Percentiles rank a stretch among this genome's conserved stretches.
phyloP scores from a whole-genome alignment of 2,329 filamentous ascomycete genomes.

The Sporothrix inflata region DNA sequence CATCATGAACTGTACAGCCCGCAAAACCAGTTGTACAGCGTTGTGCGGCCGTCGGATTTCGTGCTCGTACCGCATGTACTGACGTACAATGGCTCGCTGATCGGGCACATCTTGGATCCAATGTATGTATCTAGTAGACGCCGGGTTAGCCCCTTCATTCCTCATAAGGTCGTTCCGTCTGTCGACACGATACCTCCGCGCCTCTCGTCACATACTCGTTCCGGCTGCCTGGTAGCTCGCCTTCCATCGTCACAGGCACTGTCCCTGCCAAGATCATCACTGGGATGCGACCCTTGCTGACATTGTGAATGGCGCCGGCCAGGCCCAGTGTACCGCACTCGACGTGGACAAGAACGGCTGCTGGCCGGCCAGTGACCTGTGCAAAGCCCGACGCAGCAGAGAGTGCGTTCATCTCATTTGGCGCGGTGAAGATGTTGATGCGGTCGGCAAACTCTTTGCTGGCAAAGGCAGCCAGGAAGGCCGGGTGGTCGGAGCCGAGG shows the following conservation, averaged over 20 bases:
- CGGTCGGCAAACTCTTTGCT: not conserved
- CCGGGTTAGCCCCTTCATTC: not conserved
- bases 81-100: not conserved
- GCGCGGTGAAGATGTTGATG: slow-evolving; percentile 1
- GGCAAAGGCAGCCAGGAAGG: not conserved
- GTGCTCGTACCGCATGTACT: slow-evolving; percentile 8
- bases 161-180: too few relatives aligned
- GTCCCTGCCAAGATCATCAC: slow-evolving; percentile 12
- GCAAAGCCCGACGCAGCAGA: not conserved
- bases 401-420: slow-evolving; percentile 1
- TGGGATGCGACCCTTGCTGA: slow-evolving; percentile 1
- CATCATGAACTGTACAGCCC: slow-evolving; percentile 15
- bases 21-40: not conserved
- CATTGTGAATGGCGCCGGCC: slow-evolving; percentile 9
- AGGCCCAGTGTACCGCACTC: slow-evolving; percentile 4
- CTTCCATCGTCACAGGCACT: not conserved
- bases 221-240: not conserved
- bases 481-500: slow-evolving; percentile 7
- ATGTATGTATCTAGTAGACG: not conserved
- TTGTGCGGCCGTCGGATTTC: slow-evolving; percentile 4
- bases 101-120: slow-evolving; percentile 7
- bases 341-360: slow-evolving; percentile 7
- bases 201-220: not conserved
- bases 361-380: not conserved
- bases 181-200: too few relatives aligned